Percentiles rank a stretch among this genome's conserved stretches.
phyloP scores from a whole-genome alignment of 768 basidiomycete species.

The Leccinum aurantiacum region DNA sequence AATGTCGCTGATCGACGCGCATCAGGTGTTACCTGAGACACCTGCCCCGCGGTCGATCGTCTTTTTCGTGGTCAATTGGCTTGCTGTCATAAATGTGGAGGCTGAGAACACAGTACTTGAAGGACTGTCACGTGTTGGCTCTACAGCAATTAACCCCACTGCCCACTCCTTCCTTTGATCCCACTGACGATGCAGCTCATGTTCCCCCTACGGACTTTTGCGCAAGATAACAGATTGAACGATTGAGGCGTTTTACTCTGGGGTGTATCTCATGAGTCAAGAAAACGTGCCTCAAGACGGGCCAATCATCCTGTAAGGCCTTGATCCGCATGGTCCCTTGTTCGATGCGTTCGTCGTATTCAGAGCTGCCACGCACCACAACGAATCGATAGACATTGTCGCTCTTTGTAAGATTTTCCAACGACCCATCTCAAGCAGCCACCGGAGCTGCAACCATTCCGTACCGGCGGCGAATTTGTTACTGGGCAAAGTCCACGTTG shows the following conservation, averaged over 20 bases:
- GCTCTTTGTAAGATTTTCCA: constrained; percentile 37
- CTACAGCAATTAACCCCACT: not conserved
- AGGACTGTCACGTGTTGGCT: not conserved
- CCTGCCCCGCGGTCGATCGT: constrained; percentile 78
- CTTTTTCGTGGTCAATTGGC: constrained; percentile 1
- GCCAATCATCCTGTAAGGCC: constrained; percentile 57
- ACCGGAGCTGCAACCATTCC: constrained; percentile 54
- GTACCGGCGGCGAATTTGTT: constrained; percentile 54
- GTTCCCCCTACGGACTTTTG: constrained; percentile 57
- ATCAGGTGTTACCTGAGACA: constrained; percentile 54
- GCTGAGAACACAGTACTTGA: not conserved
- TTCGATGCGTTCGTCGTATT: not conserved
- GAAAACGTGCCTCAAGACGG: constrained; percentile 58
- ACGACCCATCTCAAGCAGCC: not conserved
- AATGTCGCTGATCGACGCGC: constrained; percentile 88
- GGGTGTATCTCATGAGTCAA: constrained; percentile 55
- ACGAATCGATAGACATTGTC: constrained; percentile 66
- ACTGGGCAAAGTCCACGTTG: constrained; percentile 71
- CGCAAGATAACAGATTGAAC: constrained; percentile 63
- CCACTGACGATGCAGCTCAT: constrained; percentile 43
- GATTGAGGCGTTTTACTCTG: constrained; percentile 58
- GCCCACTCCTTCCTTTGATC: not conserved
- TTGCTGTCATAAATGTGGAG: not conserved
- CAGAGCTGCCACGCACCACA: constrained; percentile 63
- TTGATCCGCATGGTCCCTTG: not conserved